Conservation (phyloP, 148 eudicot species). For the Diospyros kaki region DNA sequence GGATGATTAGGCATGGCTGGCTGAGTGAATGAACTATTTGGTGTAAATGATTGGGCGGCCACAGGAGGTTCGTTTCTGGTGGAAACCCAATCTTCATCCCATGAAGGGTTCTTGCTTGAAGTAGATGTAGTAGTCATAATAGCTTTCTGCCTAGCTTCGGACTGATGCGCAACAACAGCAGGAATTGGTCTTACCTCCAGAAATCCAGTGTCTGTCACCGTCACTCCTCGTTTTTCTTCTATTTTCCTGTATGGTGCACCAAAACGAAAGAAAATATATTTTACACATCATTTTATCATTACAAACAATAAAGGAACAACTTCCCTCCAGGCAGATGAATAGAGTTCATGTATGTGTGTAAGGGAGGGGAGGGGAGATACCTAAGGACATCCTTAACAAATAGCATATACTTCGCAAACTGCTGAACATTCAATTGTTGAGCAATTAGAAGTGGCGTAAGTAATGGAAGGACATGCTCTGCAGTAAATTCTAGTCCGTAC, state of each 20-base stretch:
- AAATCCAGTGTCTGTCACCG: slow-evolving; percentile 60
- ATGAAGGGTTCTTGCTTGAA: slow-evolving; percentile 49
- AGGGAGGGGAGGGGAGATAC: slow-evolving; percentile 32
- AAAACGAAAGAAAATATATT: neutral
- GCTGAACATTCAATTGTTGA: slow-evolving; percentile 93
- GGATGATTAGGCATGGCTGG: slow-evolving; percentile 29
- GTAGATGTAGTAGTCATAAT: slow-evolving; percentile 39
- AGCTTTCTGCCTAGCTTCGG: slow-evolving; percentile 29
- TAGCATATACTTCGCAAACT: slow-evolving; percentile 93
- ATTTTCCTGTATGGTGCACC: slow-evolving; percentile 47
- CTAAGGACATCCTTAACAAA: slow-evolving; percentile 87
- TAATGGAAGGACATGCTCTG: slow-evolving; percentile 84
- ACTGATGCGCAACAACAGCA: slow-evolving; percentile 24
- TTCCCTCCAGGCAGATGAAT: neutral
- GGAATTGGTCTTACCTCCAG: slow-evolving; percentile 46
- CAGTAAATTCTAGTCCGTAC: slow-evolving; percentile 88
- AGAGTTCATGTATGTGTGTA: neutral
- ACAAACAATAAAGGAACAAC: neutral
- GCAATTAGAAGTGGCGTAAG: slow-evolving; percentile 73
- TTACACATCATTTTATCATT: neutral
- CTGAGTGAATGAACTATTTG: slow-evolving; percentile 26
- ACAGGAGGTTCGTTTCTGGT: slow-evolving; percentile 30
- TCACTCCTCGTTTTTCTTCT: slow-evolving; percentile 90
- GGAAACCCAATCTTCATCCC: slow-evolving; percentile 92
- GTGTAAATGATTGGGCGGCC: slow-evolving; percentile 25